These are phyloP conservation scores for Hyaloscypha finlandica DNA, from an alignment of 495 filamentous ascomycete genomes.

Conservation along the genomic window DNA sequence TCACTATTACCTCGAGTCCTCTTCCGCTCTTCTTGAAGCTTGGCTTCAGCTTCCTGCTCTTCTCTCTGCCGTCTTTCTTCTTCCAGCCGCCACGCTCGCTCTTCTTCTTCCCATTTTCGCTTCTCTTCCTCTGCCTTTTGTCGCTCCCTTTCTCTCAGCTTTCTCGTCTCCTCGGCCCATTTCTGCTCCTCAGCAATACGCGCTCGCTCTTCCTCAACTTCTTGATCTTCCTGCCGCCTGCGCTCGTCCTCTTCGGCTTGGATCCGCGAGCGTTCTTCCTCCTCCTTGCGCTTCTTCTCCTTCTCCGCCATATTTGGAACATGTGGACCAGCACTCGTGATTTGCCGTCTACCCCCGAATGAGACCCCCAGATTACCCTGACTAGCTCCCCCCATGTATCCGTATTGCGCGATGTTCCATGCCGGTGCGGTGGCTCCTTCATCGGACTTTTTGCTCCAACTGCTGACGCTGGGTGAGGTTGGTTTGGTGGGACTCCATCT, in stretches of 20 bases:
- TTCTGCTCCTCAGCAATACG: slow-evolving; percentile 69
- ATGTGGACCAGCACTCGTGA: slow-evolving; percentile 77
- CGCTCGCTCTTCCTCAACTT: slow-evolving; percentile 63
- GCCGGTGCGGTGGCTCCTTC: slow-evolving; percentile 81
- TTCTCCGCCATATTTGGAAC: slow-evolving; percentile 70
- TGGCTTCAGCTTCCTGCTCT: slow-evolving; percentile 70
- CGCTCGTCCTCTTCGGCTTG: slow-evolving; percentile 69
- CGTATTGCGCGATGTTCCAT: slow-evolving; percentile 99
- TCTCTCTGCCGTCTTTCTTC: slow-evolving; percentile 73
- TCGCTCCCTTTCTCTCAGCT: slow-evolving; percentile 68
- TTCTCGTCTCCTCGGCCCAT: slow-evolving; percentile 79
- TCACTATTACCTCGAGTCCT: slow-evolving; percentile 61
- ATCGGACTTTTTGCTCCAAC: slow-evolving; percentile 86
- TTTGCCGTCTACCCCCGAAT: slow-evolving; percentile 90
- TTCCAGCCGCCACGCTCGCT: slow-evolving; percentile 78
- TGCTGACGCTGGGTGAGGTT: slow-evolving; percentile 59
- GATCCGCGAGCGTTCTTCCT: slow-evolving; percentile 58
- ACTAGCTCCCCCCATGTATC: slow-evolving; percentile 96
- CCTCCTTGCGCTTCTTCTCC: slow-evolving; percentile 54
- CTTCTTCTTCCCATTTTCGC: slow-evolving; percentile 80
- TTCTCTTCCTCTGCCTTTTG: slow-evolving; percentile 74
- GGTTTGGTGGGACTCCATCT: slow-evolving; percentile 65
- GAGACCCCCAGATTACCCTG: slow-evolving; percentile 93
- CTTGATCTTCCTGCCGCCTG: slow-evolving; percentile 58
- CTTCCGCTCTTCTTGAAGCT: slow-evolving; percentile 66